A percentile compares a stretch with the other conserved stretches of the same genome.
These are phyloP conservation scores for Tetrapisispora pingtungensis DNA, from an alignment of 805 yeast genomes.

Conservation along the genomic window DNA sequence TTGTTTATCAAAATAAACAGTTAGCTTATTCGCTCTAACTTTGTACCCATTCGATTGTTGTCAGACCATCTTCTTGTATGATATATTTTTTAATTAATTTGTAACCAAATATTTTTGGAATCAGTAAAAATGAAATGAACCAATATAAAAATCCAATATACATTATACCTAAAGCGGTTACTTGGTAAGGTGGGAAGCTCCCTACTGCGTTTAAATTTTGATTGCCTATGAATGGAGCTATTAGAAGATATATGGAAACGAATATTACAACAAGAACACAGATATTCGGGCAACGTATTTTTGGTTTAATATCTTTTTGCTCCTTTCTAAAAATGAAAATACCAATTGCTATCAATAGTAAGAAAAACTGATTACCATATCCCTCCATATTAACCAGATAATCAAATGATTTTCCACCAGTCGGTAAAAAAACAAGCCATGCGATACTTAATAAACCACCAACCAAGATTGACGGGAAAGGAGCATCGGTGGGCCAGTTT, in stretches of 20 bases:
- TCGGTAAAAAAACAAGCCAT: constrained; percentile 30
- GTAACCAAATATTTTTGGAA: constrained; percentile 41
- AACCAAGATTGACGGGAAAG: constrained; percentile 38
- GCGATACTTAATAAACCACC: constrained; percentile 26
- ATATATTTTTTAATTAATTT: constrained; percentile 33
- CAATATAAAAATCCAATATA: constrained; percentile 42
- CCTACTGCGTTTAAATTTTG: constrained; percentile 14
- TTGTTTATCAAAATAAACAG: no score
- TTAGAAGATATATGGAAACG: constrained; percentile 38
- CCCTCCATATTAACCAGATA: constrained; percentile 38
- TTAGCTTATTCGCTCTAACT: neutral
- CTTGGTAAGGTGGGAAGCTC: constrained; percentile 31
- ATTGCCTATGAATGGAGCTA: constrained; percentile 36
- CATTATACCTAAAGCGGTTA: constrained; percentile 36
- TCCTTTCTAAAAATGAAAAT: constrained; percentile 43
- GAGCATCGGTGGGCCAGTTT: constrained; percentile 48
- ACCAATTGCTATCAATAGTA: constrained; percentile 46
- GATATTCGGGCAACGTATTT: constrained; percentile 39
- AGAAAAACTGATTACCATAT: constrained; percentile 38
- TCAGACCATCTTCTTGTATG: constrained; percentile 46
- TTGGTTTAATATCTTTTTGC: constrained; percentile 39
- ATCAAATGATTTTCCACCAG: constrained; percentile 31
- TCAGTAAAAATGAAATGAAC: constrained; percentile 39
- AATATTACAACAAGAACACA: constrained; percentile 40
- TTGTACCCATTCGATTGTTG: constrained; percentile 47